Percentiles rank a stretch among this genome's conserved stretches.
Conservation (phyloP, 139 green algal genomes). For the Chlamydomonas sphaeroides region DNA sequence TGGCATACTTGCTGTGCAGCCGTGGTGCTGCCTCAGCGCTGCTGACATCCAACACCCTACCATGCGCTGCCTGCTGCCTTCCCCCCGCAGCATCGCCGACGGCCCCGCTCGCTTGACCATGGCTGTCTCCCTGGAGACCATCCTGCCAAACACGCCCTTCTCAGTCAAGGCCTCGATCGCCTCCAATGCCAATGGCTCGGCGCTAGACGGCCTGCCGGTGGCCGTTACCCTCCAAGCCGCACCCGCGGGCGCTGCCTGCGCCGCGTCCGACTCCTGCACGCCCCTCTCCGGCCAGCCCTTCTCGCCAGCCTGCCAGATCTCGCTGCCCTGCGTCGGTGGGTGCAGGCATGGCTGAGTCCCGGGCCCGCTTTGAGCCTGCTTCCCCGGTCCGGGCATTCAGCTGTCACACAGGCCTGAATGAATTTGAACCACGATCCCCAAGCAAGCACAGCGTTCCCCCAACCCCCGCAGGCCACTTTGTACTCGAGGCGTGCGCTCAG, state of each 20-base stretch:
- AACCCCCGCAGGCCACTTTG: conserved; percentile 51
- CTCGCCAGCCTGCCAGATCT: conserved; percentile 41
- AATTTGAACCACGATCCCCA: too few relatives aligned
- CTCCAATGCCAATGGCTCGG: conserved; percentile 48
- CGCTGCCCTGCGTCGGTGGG: conserved; percentile 56
- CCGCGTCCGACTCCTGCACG: background rate
- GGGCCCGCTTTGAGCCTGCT: too few relatives aligned
- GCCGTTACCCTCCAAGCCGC: conserved; percentile 22
- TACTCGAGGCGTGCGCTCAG: conserved; percentile 23
- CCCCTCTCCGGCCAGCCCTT: background rate
- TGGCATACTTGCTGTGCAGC: too few relatives aligned
- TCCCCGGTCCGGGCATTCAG: too few relatives aligned
- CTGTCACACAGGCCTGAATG: too few relatives aligned
- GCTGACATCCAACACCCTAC: too few relatives aligned
- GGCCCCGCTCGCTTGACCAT: conserved; percentile 19
- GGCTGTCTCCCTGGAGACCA: conserved; percentile 29
- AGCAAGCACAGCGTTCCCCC: too few relatives aligned
- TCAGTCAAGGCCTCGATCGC: conserved; percentile 34
- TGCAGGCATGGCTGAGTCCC: too few relatives aligned
- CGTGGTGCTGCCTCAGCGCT: too few relatives aligned
- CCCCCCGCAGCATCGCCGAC: conserved; percentile 39
- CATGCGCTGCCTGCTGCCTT: too few relatives aligned
- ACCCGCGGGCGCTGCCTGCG: background rate
- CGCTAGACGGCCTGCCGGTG: conserved; percentile 11
- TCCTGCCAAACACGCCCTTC: conserved; percentile 49